Percentiles rank a stretch among this genome's conserved stretches.
Evolutionary conservation across 352 stramenopile species (phyloP).

Genomic region (Globisporangium nunn): DNA sequence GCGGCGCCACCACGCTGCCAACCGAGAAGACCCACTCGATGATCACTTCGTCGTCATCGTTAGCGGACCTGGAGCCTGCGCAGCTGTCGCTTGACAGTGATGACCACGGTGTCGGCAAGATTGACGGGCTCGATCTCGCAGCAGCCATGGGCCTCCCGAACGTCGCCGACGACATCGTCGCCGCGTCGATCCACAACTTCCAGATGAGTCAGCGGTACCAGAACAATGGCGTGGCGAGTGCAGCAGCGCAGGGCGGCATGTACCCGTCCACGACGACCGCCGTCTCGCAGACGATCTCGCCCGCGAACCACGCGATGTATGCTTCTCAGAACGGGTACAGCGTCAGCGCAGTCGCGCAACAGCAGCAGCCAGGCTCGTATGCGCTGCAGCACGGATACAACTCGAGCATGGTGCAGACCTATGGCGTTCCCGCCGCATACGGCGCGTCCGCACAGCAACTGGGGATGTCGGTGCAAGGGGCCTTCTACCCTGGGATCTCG

Average conservation of each 20-base stretch:
- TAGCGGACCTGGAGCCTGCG: constrained; percentile 7
- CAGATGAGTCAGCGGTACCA: constrained; percentile 59
- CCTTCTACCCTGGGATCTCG: constrained; percentile 6
- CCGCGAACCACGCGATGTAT: constrained; percentile 37
- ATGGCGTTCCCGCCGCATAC: constrained; percentile 30
- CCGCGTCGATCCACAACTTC: constrained; percentile 70
- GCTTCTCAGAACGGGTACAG: constrained; percentile 40
- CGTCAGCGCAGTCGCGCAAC: constrained; percentile 12
- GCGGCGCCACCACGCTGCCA: not conserved
- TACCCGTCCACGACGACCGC: constrained; percentile 7
- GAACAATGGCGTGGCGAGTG: constrained; percentile 1
- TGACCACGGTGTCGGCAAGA: constrained; percentile 2
- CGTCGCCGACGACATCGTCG: constrained; percentile 62
- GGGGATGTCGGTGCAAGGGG: constrained; percentile 12
- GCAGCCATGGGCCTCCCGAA: constrained; percentile 38
- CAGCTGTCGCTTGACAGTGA: constrained; percentile 9
- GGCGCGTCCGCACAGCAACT: constrained; percentile 3
- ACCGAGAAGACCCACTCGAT: not conserved
- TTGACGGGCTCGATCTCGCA: constrained; percentile 23
- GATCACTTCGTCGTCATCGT: not conserved
- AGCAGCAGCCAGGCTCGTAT: constrained; percentile 23
- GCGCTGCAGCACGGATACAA: constrained; percentile 25
- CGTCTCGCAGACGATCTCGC: constrained; percentile 24
- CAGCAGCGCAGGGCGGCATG: constrained; percentile 6
- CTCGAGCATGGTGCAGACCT: constrained; percentile 38